Base-by-base conservation (phyloP, 1,139 yeast genomes). In the Petasospora fabianii region DNA sequence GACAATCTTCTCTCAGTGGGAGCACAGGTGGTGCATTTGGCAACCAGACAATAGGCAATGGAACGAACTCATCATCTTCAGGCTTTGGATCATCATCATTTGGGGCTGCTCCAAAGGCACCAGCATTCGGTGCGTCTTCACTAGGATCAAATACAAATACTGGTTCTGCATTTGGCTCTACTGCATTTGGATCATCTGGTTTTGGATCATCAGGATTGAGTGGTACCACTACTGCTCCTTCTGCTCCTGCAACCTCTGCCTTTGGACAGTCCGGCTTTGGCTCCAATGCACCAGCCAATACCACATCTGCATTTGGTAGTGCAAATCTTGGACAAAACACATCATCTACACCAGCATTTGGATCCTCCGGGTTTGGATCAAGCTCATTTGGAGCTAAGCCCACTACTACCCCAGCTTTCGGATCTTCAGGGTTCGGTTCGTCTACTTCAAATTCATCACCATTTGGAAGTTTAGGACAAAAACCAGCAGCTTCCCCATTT, bases 241-340 rank as follows among this genome's bases (percentile, higher is more conserved):
- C 22, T 8, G 22, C 22, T 20, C 10, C 10, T 20, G 22, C 22
- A 20, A 20, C 37, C 17, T 30, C 50, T 21, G 27, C 37, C 4
- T 38, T 35, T 31, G 38, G 35, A 16, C 36, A 24, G 8, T 9
- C 18, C 12, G 32, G 24, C 9, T 26, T 24, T 9, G 27, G 13
- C 27, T 8, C 27, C 13, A 12, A 6, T 12, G 13, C 24, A n/a
- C n/a, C n/a, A n/a, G n/a, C 30, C n/a, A 21, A 38, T 17, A 21
- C 34, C 10, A 18, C 31, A 9, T 32, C 48, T 10, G 43, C 43
- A 9, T 44, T 42, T 48, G 54, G 56, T n/a, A n/a, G n/a, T n/a
- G n/a, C n/a, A n/a, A n/a, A n/a, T n/a, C n/a, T n/a, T n/a, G n/a
- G n/a, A n/a, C n/a, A n/a, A n/a, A n/a, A n/a, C n/a, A n/a, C n/a